Evolutionary conservation across 176 grass and related monocot species (phyloP), one percentile per base, ranked within the genome.

Genomic region (Oryza nivara): DNA sequence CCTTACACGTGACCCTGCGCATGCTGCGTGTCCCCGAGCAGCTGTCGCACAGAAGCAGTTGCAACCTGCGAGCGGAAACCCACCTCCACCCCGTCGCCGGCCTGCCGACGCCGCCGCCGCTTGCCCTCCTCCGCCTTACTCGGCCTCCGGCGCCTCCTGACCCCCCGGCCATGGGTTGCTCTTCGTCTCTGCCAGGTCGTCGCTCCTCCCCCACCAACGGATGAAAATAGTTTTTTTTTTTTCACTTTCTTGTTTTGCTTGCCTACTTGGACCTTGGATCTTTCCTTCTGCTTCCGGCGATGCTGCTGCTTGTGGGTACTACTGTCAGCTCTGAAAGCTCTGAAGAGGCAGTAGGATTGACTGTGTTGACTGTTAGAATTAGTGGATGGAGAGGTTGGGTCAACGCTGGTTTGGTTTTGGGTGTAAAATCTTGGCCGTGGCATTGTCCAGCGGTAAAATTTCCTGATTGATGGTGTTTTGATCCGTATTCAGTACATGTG

Each of bases 171-270:
- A 86, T 86, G 84, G 84, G 84, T 12, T 86, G 84, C 34, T 86
- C 84, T n/a, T 74, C 85, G 14, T 86, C 85, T 3, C 45, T 80
- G 7, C 77, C 85, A 86, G 85, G 77, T 80, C 14, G 11, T 14
- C 16, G 35, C 23, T 30, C 14, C 15, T 65, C 13, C 35, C 35
- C 36, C 41, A 26, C 13, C 12, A 13, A 36, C 67, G 25, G 13
- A 23, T 26, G 1, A 73, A 72, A 45, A 45, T 4, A 40, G 43
- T 44, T 30, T 30, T 30, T 44, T 43, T 43, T 14, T 13, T 44
- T 9, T 65, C 47, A 7, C 3, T 2, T 13, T 4, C 0, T 56
- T 12, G 2, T 41, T 40, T 56, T 19, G 3, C 26, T 52, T 11
- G 17, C 54, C 11, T 66, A 32, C 32, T 25, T 41, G 67, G 47